A percentile compares a stretch with the other conserved stretches of the same genome.
These are phyloP conservation scores for Pseudogymnoascus sp. DNA, from an alignment of 2,329 filamentous ascomycete species.

Conservation along the genomic window DNA sequence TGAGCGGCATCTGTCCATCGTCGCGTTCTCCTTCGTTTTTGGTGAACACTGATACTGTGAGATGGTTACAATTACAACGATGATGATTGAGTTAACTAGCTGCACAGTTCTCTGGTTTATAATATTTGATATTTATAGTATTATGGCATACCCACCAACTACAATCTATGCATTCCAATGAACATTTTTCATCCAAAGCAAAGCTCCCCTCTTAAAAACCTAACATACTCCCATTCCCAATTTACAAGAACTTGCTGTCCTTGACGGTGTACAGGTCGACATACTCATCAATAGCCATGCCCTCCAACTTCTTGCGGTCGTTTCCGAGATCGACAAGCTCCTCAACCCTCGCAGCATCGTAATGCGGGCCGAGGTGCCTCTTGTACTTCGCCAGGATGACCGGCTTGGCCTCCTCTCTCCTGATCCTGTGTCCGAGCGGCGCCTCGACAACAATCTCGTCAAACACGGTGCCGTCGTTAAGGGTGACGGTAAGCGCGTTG, in stretches of 20 bases:
- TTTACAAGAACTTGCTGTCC: slow-evolving; percentile 50
- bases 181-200: slow-evolving; percentile 1
- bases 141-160: slow-evolving; percentile 1
- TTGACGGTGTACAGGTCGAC: slow-evolving; percentile 70
- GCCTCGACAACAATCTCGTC: slow-evolving; percentile 90
- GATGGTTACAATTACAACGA: background rate
- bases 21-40: background rate
- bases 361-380: slow-evolving; percentile 82
- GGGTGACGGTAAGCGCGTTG: slow-evolving; percentile 88
- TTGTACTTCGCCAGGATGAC: slow-evolving; percentile 94
- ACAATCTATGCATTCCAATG: background rate
- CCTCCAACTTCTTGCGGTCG: slow-evolving; percentile 66
- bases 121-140: background rate
- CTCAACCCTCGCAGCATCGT: slow-evolving; percentile 65
- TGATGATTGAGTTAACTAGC: background rate
- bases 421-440: slow-evolving; percentile 81
- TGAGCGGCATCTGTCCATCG: background rate
- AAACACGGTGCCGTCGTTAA: slow-evolving; percentile 88
- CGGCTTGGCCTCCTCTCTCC: slow-evolving; percentile 94
- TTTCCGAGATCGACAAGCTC: slow-evolving; percentile 73
- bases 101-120: background rate
- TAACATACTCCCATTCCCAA: background rate
- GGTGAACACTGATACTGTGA: background rate
- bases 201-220: background rate
- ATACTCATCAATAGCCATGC: slow-evolving; percentile 82